Evolutionary conservation across 192 early-diverging fungal species (phyloP).

Genomic region (Jimgerdemannia flammicorona): DNA sequence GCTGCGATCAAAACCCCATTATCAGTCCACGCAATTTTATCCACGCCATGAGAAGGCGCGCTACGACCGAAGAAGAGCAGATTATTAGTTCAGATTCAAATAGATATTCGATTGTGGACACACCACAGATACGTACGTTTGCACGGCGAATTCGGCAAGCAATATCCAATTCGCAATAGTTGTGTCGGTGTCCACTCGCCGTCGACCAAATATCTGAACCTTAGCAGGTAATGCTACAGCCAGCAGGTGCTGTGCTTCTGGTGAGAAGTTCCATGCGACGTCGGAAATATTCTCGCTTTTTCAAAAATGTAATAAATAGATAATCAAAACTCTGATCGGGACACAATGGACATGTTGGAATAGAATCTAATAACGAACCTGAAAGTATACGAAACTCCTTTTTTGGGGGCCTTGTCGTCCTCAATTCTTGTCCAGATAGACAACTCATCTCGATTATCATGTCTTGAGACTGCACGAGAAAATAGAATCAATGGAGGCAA

Average conservation of each 20-base stretch:
- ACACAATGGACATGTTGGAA: not conserved
- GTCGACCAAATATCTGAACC: slow-evolving; percentile 60
- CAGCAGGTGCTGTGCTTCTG: slow-evolving; percentile 69
- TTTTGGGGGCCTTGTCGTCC: slow-evolving; percentile 32
- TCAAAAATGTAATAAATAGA: not conserved
- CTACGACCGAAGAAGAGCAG: slow-evolving; percentile 8
- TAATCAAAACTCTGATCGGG: not conserved
- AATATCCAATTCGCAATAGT: slow-evolving; percentile 44
- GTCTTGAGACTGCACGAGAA: not conserved
- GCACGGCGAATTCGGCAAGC: slow-evolving; percentile 51
- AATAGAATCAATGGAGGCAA: slow-evolving; percentile 5
- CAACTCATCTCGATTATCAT: slow-evolving; percentile 19
- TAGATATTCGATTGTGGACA: not conserved
- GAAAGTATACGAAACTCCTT: slow-evolving; percentile 38
- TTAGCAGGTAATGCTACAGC: slow-evolving; percentile 52
- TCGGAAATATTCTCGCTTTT: slow-evolving; percentile 47
- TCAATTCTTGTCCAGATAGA: slow-evolving; percentile 41
- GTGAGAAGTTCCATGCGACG: slow-evolving; percentile 71
- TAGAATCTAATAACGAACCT: slow-evolving; percentile 20
- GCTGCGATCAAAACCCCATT: slow-evolving; percentile 58
- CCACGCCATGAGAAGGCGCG: slow-evolving; percentile 27
- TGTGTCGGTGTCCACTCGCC: slow-evolving; percentile 34
- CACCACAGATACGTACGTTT: slow-evolving; percentile 24
- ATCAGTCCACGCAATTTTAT: slow-evolving; percentile 46
- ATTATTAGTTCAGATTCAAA: slow-evolving; percentile 4